Percentiles rank a stretch among this genome's conserved stretches.
Evolutionary conservation across 1,284 basidiomycete genomes (phyloP).

Genomic region (Takashimella tepidaria): DNA sequence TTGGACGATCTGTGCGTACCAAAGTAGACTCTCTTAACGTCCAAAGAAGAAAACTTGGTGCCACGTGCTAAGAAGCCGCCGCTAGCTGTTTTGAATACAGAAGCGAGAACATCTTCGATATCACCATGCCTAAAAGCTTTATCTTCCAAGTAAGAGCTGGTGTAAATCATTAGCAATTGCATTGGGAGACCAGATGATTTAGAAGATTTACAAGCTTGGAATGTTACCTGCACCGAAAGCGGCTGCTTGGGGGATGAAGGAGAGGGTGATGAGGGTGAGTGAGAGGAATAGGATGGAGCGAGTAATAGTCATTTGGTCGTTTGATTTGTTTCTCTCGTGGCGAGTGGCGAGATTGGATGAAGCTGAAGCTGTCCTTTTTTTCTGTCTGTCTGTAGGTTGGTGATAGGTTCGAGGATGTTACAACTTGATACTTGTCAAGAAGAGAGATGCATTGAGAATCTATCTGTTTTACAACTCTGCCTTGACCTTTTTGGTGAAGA

Average conservation of each 20-base stretch:
- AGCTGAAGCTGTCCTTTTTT: no score
- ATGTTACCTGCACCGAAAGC: conserved; percentile 44
- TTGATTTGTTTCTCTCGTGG: no score
- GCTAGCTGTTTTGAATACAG: conserved; percentile 59
- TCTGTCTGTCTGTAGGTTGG: no score
- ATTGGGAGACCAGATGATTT: no score
- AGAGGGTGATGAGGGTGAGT: conserved; percentile 37
- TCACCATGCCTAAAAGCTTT: conserved; percentile 79
- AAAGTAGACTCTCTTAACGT: conserved; percentile 46
- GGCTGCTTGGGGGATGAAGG: conserved; percentile 37
- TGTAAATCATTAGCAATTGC: no score
- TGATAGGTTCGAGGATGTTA: no score
- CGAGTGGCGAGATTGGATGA: no score
- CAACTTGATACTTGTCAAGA: no score
- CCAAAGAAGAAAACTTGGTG: conserved; percentile 57
- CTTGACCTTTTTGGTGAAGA: no score
- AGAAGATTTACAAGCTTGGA: conserved; percentile 1
- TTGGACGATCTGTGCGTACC: conserved; percentile 6
- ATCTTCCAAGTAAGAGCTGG: conserved; percentile 51
- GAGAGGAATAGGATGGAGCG: conserved; percentile 29
- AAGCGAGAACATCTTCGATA: conserved; percentile 55
- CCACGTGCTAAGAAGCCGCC: conserved; percentile 62
- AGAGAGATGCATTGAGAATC: no score
- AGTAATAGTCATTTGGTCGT: conserved; percentile 30
- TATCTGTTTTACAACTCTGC: no score